Evolutionary conservation across 352 stramenopile genomes (phyloP).

Genomic region (Thalassiosira mediterranea): DNA sequence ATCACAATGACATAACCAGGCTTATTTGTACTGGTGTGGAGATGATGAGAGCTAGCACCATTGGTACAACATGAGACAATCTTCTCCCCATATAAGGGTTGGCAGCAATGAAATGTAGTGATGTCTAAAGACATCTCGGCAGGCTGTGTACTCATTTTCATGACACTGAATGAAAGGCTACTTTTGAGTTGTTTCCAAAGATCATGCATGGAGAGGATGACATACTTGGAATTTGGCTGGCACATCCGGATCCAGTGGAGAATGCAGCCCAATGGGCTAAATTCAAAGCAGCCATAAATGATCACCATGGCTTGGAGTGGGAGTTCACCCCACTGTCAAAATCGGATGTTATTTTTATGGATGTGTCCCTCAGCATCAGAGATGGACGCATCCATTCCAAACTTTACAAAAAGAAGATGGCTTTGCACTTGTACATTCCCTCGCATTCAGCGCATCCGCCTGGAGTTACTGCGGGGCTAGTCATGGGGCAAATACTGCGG

Average conservation of each 20-base stretch:
- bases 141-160: no score
- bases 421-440: constrained; percentile 50
- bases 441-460: constrained; percentile 39
- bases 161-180: no score
- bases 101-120: no score
- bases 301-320: constrained; percentile 27
- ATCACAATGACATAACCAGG: no score
- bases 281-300: constrained; percentile 17
- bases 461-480: constrained; percentile 19
- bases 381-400: background rate
- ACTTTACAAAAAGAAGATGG: constrained; percentile 37
- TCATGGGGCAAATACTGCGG: constrained; percentile 28
- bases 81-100: no score
- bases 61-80: no score
- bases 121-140: no score
- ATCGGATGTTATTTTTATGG: constrained; percentile 31
- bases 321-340: constrained; percentile 8
- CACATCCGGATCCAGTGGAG: background rate
- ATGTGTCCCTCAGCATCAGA: constrained; percentile 16
- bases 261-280: constrained; percentile 8
- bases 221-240: constrained; percentile 24
- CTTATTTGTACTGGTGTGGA: no score
- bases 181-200: no score
- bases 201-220: no score
- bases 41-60: no score